Evolutionary conservation across 2,329 filamentous ascomycete genomes (phyloP).

Genomic region (Botryosphaeria agaves): DNA sequence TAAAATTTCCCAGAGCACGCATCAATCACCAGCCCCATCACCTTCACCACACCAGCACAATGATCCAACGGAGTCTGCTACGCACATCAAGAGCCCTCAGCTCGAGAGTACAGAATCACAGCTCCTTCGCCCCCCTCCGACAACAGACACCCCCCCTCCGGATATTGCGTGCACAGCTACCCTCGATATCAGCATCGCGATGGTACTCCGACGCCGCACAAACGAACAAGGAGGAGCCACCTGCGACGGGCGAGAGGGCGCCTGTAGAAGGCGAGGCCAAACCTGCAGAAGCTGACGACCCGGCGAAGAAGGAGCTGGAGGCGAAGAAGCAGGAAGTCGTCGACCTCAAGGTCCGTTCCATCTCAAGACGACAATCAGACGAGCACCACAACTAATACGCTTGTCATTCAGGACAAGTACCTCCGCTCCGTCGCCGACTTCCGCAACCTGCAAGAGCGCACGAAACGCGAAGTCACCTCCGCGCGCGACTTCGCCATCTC

Average conservation of each 20-base stretch:
- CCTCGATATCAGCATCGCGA: conserved; percentile 16
- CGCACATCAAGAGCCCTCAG: conserved; percentile 27
- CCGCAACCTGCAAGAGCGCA: conserved; percentile 93
- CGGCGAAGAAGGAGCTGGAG: conserved; percentile 51
- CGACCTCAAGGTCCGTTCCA: conserved; percentile 64
- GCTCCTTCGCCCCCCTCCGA: conserved; percentile 19
- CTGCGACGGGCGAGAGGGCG: conserved; percentile 17
- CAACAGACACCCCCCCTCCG: conserved; percentile 10
- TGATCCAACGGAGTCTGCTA: conserved; percentile 34
- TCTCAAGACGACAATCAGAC: neutral
- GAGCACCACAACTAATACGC: neutral
- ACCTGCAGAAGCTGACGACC: conserved; percentile 29
- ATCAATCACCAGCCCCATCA: neutral
- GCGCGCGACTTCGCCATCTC: conserved; percentile 91
- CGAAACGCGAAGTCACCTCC: conserved; percentile 70
- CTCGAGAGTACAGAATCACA: conserved; percentile 19
- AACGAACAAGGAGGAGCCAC: conserved; percentile 19
- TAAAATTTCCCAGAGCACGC: no score
- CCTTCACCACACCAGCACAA: conserved; percentile 7
- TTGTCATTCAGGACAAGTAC: conserved; percentile 60
- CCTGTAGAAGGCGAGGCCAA: conserved; percentile 16
- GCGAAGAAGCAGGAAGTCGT: conserved; percentile 53
- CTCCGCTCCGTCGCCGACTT: conserved; percentile 90
- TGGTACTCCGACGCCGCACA: conserved; percentile 28
- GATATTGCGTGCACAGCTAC: conserved; percentile 12